A percentile compares a stretch with the other conserved stretches of the same genome.
These are phyloP conservation scores for Mycena pura DNA, from an alignment of 768 basidiomycete genomes.

Conservation along the genomic window DNA sequence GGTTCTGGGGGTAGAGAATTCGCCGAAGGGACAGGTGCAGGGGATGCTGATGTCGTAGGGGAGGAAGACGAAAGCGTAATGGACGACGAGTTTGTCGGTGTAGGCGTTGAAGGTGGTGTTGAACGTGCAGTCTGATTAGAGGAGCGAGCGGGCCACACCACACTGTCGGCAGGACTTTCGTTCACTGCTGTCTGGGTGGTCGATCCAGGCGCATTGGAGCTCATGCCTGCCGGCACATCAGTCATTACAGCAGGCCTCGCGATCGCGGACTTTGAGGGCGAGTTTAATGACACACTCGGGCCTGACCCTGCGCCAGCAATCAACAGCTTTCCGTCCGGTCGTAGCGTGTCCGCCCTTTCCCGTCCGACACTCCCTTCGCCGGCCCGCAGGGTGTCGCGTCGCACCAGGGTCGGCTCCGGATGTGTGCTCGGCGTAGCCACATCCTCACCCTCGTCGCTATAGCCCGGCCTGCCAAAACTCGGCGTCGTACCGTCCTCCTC, in stretches of 20 bases:
- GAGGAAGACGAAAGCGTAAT: too few species aligned
- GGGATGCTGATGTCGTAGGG: neutral
- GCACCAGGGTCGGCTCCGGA: neutral
- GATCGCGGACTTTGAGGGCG: neutral
- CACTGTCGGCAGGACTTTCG: too few species aligned
- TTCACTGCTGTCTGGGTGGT: too few species aligned
- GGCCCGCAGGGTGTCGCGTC: neutral
- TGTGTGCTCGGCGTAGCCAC: neutral
- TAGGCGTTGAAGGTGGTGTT: too few species aligned
- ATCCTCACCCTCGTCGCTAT: neutral
- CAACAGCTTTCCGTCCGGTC: neutral
- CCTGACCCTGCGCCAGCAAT: too few species aligned
- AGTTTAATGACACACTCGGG: too few species aligned
- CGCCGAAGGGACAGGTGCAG: neutral
- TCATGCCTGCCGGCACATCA: too few species aligned
- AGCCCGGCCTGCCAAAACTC: neutral
- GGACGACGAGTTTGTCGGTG: too few species aligned
- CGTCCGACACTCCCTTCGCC: neutral
- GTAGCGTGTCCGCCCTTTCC: constrained; percentile 21
- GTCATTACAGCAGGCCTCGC: too few species aligned
- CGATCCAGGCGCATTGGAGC: too few species aligned
- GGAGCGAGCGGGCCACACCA: too few species aligned
- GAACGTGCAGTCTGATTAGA: too few species aligned
- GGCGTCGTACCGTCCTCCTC: neutral
- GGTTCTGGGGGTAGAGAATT: neutral